Percentiles rank a stretch among this genome's conserved stretches.
Evolutionary conservation across 108 stramenopile genomes (phyloP).

Genomic region (Conticribra weissflogii): DNA sequence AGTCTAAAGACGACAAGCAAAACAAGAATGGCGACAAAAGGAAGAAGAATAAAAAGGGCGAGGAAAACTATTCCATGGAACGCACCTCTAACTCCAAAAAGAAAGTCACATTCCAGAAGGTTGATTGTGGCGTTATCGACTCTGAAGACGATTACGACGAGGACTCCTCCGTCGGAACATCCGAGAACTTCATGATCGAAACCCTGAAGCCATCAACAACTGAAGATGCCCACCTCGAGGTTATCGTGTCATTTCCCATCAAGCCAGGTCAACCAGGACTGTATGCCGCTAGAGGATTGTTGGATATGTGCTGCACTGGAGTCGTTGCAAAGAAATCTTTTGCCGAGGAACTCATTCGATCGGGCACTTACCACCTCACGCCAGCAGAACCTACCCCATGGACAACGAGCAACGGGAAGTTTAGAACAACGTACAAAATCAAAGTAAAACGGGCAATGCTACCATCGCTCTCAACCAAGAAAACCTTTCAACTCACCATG

Average conservation of each 20-base stretch:
- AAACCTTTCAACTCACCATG: background rate
- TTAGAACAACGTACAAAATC: background rate
- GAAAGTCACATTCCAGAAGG: too few relatives aligned
- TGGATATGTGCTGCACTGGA: too few relatives aligned
- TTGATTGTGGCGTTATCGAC: background rate
- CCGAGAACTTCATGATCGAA: background rate
- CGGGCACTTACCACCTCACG: too few relatives aligned
- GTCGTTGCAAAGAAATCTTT: too few relatives aligned
- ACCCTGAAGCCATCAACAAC: too few relatives aligned
- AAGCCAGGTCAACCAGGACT: too few relatives aligned
- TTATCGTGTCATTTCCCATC: too few relatives aligned
- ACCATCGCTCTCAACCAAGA: background rate
- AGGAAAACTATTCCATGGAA: background rate
- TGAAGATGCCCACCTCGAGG: too few relatives aligned
- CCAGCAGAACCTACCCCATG: background rate
- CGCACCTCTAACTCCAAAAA: background rate
- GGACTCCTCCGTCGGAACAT: background rate
- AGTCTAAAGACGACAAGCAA: background rate
- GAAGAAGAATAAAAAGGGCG: conserved; percentile 4
- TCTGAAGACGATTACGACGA: background rate
- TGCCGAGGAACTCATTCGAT: too few relatives aligned
- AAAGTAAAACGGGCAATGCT: background rate
- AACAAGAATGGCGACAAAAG: background rate
- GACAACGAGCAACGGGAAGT: background rate
- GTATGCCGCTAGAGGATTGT: too few relatives aligned